Percentiles rank a stretch among this genome's conserved stretches.
phyloP scores from a whole-genome alignment of 148 eudicot genomes.

The Salicornia ramosissima region DNA sequence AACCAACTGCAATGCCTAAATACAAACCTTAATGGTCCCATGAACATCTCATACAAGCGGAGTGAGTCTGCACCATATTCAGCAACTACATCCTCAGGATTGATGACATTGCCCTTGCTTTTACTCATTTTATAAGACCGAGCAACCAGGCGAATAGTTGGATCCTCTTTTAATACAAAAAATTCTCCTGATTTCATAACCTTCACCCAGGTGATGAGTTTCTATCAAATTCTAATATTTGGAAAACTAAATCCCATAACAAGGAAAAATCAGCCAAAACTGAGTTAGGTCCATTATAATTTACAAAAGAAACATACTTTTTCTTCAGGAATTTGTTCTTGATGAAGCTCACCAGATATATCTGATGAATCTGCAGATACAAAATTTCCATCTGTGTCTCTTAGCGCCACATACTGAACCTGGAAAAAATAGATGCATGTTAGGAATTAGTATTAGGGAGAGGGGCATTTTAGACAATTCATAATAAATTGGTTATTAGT shows the following conservation, averaged over 20 bases:
- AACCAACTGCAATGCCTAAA: conserved; percentile 12
- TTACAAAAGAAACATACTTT: conserved; percentile 36
- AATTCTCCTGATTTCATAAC: conserved; percentile 81
- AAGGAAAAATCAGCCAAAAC: neutral
- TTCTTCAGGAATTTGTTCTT: conserved; percentile 71
- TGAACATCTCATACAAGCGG: conserved; percentile 97
- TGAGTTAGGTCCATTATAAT: neutral
- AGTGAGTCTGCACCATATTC: conserved; percentile 98
- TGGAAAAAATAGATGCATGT: conserved; percentile 27
- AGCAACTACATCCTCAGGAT: conserved; percentile 91
- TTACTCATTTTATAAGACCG: conserved; percentile 97
- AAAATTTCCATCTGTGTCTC: conserved; percentile 60
- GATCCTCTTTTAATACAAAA: conserved; percentile 83
- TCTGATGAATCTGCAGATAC: conserved; percentile 68
- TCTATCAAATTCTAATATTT: conserved; percentile 15
- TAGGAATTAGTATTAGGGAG: no score
- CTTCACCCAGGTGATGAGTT: conserved; percentile 29
- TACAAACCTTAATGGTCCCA: conserved; percentile 93
- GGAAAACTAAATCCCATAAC: neutral
- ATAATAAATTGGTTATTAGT: no score
- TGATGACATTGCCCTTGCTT: conserved; percentile 94
- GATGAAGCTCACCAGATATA: conserved; percentile 35
- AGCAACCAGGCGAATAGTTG: conserved; percentile 58
- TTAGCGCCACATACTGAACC: conserved; percentile 82
- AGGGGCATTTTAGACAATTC: no score